A percentile compares a stretch with the other conserved stretches of the same genome.
Conservation (phyloP, 306 rosid species). For the Cucurbita moschata region DNA sequence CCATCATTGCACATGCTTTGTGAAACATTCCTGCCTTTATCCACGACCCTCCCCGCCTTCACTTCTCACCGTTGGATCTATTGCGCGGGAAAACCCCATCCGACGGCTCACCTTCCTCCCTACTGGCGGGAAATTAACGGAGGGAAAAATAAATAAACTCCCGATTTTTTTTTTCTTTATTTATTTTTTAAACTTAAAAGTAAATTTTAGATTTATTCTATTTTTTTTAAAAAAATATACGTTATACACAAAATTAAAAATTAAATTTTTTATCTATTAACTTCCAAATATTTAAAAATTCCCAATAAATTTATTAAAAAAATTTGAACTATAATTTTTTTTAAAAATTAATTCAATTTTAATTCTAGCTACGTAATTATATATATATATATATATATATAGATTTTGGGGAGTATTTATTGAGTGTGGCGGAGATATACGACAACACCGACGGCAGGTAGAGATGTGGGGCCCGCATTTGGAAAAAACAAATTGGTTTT, state of each 20-base stretch:
- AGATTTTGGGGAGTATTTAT: neutral
- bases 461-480: constrained; percentile 35
- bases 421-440: constrained; percentile 17
- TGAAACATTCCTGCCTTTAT: constrained; percentile 20
- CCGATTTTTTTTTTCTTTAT: too few species aligned
- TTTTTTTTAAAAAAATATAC: too few species aligned
- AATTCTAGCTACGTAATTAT: too few species aligned
- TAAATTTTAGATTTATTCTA: too few species aligned
- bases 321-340: too few species aligned
- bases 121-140: constrained; percentile 43
- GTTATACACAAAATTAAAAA: too few species aligned
- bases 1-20: constrained; percentile 33
- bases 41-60: neutral
- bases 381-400: too few species aligned
- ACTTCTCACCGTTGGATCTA: neutral
- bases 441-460: constrained; percentile 79
- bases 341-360: too few species aligned
- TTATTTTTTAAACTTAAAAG: too few species aligned
- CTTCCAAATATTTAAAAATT: too few species aligned
- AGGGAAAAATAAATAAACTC: neutral
- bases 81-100: neutral
- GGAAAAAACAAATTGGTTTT: constrained; percentile 12
- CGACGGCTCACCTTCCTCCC: constrained; percentile 16
- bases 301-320: too few species aligned
- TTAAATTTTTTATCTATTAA: too few species aligned